These are phyloP conservation scores for Puccinellia tenuiflora DNA, from an alignment of 176 grass and related monocot species.

Conservation along the genomic window DNA sequence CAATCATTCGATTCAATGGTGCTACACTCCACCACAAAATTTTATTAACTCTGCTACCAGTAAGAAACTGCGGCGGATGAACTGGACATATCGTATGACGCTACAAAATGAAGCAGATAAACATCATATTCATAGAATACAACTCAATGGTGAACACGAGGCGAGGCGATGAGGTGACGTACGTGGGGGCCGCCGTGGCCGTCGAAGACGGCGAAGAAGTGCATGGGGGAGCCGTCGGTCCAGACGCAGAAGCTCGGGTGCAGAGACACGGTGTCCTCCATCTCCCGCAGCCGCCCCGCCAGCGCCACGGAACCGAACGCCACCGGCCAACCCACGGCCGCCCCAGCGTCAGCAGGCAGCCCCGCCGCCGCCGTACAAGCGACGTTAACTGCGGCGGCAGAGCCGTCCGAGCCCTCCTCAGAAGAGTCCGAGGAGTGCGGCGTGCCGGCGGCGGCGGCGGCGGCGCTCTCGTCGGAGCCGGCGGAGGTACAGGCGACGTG, in stretches of 20 bases:
- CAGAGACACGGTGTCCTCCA: constrained; percentile 74
- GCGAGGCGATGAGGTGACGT: neutral
- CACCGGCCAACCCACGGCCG: neutral
- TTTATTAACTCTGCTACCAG: neutral
- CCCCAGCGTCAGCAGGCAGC: neutral
- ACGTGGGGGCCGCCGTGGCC: constrained; percentile 78
- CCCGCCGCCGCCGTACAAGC: neutral
- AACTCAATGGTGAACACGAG: neutral
- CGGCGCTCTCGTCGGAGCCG: neutral
- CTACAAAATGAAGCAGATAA: neutral
- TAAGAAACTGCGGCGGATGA: neutral
- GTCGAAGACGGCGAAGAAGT: constrained; percentile 94
- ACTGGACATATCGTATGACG: neutral
- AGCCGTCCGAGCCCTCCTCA: neutral
- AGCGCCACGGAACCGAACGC: constrained; percentile 61
- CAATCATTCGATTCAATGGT: neutral
- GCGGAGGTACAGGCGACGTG: neutral
- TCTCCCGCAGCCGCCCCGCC: constrained; percentile 53
- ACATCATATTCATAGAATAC: neutral
- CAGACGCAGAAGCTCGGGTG: constrained; percentile 36
- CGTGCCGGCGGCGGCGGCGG: neutral
- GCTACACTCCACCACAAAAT: neutral
- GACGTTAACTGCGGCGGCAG: neutral
- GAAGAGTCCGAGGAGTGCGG: neutral
- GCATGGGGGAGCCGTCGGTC: constrained; percentile 40